Conservation (phyloP, 345 rosid genomes). For the Syzygium jambos region DNA sequence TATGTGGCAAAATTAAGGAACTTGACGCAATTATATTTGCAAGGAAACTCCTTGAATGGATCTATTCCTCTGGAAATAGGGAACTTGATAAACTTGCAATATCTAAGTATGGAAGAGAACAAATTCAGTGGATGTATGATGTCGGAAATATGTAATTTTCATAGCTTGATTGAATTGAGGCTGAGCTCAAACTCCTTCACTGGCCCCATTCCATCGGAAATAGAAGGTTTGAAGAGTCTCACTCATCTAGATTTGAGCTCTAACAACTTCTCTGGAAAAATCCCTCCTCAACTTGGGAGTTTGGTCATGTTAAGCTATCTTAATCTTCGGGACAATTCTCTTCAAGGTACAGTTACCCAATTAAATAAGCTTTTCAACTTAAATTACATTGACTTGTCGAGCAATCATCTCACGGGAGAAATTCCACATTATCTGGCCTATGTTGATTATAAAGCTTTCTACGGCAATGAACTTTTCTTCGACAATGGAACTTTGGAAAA, state of each 20-base stretch:
- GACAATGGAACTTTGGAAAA: fast-evolving
- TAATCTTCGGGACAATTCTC: neutral
- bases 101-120: too few relatives aligned
- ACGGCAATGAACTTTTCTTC: neutral
- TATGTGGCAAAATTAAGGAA: too few relatives aligned
- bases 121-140: too few relatives aligned
- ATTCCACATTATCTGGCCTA: too few relatives aligned
- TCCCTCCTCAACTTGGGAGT: neutral
- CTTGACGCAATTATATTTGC: too few relatives aligned
- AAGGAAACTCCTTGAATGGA: too few relatives aligned
- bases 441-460: neutral
- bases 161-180: too few relatives aligned
- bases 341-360: neutral
- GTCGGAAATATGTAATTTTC: too few relatives aligned
- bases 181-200: too few relatives aligned
- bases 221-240: neutral
- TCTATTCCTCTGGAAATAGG: too few relatives aligned
- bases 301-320: neutral
- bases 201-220: too few relatives aligned
- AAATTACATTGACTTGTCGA: neutral
- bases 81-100: too few relatives aligned
- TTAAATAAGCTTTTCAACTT: neutral
- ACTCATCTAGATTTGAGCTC: neutral
- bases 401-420: neutral
- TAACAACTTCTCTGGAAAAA: neutral